These are phyloP conservation scores for Hymenoscyphus infarciens DNA, from an alignment of 2,329 filamentous ascomycete species.

Conservation along the genomic window DNA sequence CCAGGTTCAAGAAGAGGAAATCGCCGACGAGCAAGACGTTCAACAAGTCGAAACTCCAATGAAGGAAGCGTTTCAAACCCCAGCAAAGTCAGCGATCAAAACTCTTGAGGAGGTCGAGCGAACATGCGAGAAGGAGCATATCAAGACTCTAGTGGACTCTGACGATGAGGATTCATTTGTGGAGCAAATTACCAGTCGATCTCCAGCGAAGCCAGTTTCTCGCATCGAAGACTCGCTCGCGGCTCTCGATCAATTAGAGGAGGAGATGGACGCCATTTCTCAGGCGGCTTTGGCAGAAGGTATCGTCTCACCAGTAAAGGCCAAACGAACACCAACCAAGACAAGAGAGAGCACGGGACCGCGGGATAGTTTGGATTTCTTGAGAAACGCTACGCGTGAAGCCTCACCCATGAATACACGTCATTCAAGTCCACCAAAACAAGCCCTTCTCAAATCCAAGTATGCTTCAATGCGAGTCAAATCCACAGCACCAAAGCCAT, in stretches of 20 bases:
- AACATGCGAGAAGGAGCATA: slow-evolving; percentile 12
- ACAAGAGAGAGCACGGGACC: neutral
- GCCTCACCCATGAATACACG: neutral
- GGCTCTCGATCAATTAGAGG: slow-evolving; percentile 58
- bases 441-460: slow-evolving; percentile 34
- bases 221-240: slow-evolving; percentile 63
- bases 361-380: neutral
- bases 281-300: slow-evolving; percentile 29
- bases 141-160: slow-evolving; percentile 12
- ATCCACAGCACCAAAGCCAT: slow-evolving; percentile 30
- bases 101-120: slow-evolving; percentile 32
- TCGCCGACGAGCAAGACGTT: neutral
- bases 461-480: slow-evolving; percentile 44
- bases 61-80: slow-evolving; percentile 5
- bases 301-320: slow-evolving; percentile 25
- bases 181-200: slow-evolving; percentile 37
- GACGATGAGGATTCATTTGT: slow-evolving; percentile 36
- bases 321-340: slow-evolving; percentile 11
- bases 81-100: slow-evolving; percentile 20
- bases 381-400: neutral
- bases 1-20: neutral
- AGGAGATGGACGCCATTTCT: slow-evolving; percentile 49
- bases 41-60: neutral
- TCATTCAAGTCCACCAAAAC: slow-evolving; percentile 7
- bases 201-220: slow-evolving; percentile 37